A percentile compares a stretch with the other conserved stretches of the same genome.
Evolutionary conservation across 805 yeast species (phyloP).

Genomic region (Yarrowia yakushimensis): DNA sequence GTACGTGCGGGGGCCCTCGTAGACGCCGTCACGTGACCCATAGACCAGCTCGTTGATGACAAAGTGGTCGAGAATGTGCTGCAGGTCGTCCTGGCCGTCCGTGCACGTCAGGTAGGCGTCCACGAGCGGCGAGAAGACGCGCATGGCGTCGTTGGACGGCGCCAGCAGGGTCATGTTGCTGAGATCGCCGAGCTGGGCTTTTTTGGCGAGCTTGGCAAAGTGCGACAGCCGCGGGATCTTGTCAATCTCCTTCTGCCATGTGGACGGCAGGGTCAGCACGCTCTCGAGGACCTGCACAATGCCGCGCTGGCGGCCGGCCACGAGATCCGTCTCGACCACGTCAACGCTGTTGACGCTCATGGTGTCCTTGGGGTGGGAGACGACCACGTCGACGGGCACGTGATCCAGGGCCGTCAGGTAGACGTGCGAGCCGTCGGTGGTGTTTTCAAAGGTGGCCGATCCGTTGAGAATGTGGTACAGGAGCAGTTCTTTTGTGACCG

Average conservation of each 20-base stretch:
- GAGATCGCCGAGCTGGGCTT: not conserved
- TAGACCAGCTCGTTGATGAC: constrained; percentile 43
- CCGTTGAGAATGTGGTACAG: constrained; percentile 40
- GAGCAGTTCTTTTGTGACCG: constrained; percentile 30
- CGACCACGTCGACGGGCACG: not conserved
- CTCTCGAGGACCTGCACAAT: constrained; percentile 52
- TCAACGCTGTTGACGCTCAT: constrained; percentile 33
- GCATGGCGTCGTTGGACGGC: constrained; percentile 43
- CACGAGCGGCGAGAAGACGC: constrained; percentile 44
- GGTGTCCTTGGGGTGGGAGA: not conserved
- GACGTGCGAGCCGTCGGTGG: constrained; percentile 30
- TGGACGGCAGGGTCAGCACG: not conserved
- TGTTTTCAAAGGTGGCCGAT: constrained; percentile 34
- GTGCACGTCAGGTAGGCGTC: constrained; percentile 42
- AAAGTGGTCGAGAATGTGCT: constrained; percentile 40
- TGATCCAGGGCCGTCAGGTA: not conserved
- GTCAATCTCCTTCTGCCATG: constrained; percentile 5
- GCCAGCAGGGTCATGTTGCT: constrained; percentile 14
- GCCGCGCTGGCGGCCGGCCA: constrained; percentile 61
- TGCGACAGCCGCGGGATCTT: not conserved
- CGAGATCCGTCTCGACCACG: constrained; percentile 56
- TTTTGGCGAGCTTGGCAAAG: not conserved
- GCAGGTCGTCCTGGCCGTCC: constrained; percentile 28
- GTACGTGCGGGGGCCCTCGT: not conserved
- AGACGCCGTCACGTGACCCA: constrained; percentile 5